A percentile compares a stretch with the other conserved stretches of the same genome.
phyloP scores from a whole-genome alignment of 495 filamentous ascomycete genomes.

The Aspergillus sparsus region DNA sequence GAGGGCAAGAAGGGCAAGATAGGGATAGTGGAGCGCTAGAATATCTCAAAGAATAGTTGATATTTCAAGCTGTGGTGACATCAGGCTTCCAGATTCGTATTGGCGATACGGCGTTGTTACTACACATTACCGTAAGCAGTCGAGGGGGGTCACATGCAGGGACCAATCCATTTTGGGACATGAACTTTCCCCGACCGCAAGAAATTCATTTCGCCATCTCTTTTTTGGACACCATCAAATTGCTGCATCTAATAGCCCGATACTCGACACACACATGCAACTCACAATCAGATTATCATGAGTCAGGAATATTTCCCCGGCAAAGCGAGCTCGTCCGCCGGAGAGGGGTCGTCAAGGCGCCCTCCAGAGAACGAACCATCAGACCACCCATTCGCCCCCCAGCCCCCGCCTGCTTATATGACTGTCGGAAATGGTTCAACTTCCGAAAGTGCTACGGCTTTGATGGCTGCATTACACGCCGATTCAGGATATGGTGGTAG shows the following conservation, averaged over 20 bases:
- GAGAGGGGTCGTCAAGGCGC: constrained; percentile 40
- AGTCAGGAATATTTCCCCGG: constrained; percentile 68
- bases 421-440: constrained; percentile 82
- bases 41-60: background rate
- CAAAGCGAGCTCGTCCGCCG: constrained; percentile 43
- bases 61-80: constrained; percentile 28
- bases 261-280: constrained; percentile 20
- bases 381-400: constrained; percentile 36
- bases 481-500: constrained; percentile 87
- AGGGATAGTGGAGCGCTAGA: background rate
- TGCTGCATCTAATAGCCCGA: constrained; percentile 5
- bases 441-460: constrained; percentile 68
- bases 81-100: constrained; percentile 25
- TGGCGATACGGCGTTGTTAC: constrained; percentile 15
- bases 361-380: constrained; percentile 32
- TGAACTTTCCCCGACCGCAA: constrained; percentile 19
- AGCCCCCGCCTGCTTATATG: constrained; percentile 68
- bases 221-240: constrained; percentile 4
- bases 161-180: constrained; percentile 19
- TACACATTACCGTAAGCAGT: background rate
- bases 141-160: constrained; percentile 23
- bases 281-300: constrained; percentile 51
- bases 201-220: constrained; percentile 13
- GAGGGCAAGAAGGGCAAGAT: background rate
- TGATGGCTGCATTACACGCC: constrained; percentile 70